Evolutionary conservation across 2,329 filamentous ascomycete species (phyloP).

Genomic region (Teratosphaeria epicoccoides): DNA sequence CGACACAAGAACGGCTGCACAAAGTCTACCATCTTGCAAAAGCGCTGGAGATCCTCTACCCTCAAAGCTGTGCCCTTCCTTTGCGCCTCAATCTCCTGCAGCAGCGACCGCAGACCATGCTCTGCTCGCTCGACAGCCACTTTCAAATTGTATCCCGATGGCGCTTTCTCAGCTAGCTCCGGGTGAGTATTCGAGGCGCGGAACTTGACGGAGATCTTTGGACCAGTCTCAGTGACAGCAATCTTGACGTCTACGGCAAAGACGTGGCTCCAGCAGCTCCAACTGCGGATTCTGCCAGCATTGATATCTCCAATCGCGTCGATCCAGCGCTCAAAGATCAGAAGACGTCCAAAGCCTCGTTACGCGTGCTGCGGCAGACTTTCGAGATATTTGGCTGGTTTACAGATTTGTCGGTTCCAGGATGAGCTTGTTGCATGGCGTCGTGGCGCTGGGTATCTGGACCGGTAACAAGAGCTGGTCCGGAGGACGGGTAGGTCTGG

Average conservation of each 20-base stretch:
- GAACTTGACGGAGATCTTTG: slow-evolving; percentile 4
- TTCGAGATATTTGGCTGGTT: slow-evolving; percentile 7
- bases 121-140: slow-evolving; percentile 1
- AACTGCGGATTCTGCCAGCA: slow-evolving; percentile 8
- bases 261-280: slow-evolving; percentile 10
- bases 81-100: slow-evolving; percentile 2
- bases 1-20: slow-evolving; percentile 8
- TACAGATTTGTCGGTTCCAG: not conserved
- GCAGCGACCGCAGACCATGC: slow-evolving; percentile 1
- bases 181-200: not conserved
- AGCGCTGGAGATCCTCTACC: not conserved
- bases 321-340: slow-evolving; percentile 14
- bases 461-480: too few species aligned
- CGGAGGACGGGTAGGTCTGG: slow-evolving; percentile 3
- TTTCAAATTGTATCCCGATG: not conserved
- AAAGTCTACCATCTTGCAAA: slow-evolving; percentile 1
- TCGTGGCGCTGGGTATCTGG: too few species aligned
- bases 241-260: slow-evolving; percentile 9
- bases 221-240: slow-evolving; percentile 3
- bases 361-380: not conserved
- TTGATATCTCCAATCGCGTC: slow-evolving; percentile 14
- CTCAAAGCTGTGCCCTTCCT: not conserved
- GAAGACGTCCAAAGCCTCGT: slow-evolving; percentile 5
- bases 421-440: not conserved
- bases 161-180: not conserved